Conservation (phyloP, 257 asterid genomes). For the Salvia miltiorrhiza region DNA sequence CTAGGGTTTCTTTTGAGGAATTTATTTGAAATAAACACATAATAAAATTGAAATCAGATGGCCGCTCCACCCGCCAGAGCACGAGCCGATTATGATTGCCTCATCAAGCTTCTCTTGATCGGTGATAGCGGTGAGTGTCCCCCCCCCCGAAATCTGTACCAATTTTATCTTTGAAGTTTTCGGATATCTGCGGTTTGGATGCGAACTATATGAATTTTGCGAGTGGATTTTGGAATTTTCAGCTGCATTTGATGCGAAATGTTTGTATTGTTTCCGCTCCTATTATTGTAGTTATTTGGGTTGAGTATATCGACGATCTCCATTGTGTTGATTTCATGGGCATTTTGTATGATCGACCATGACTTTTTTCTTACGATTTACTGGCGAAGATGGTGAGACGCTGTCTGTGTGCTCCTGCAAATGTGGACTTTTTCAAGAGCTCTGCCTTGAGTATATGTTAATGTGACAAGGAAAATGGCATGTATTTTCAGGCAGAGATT, state of each 20-base stretch:
- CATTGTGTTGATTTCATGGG: not conserved
- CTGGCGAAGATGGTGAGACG: not conserved
- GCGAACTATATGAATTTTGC: not conserved
- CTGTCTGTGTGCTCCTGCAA: not conserved
- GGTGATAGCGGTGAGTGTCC: constrained; percentile 50
- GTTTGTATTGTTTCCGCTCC: not conserved
- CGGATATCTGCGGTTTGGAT: not conserved
- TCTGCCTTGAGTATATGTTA: constrained; percentile 2
- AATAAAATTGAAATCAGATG: constrained; percentile 30
- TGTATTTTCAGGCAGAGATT: not conserved
- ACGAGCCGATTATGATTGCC: constrained; percentile 65
- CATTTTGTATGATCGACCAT: not conserved
- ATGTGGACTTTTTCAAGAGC: not conserved
- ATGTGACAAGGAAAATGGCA: constrained; percentile 2
- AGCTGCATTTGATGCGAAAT: constrained; percentile 17
- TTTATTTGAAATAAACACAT: not conserved
- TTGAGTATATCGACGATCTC: not conserved
- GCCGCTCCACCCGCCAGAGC: constrained; percentile 71
- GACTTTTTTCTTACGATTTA: not conserved
- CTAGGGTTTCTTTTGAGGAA: constrained; percentile 39
- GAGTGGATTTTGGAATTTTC: not conserved
- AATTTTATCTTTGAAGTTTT: not conserved
- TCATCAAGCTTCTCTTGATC: constrained; percentile 62
- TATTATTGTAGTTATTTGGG: not conserved
- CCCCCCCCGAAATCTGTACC: not conserved